Base-by-base conservation (phyloP, 169 alveolate species). In the Eimeria falciformis region DNA sequence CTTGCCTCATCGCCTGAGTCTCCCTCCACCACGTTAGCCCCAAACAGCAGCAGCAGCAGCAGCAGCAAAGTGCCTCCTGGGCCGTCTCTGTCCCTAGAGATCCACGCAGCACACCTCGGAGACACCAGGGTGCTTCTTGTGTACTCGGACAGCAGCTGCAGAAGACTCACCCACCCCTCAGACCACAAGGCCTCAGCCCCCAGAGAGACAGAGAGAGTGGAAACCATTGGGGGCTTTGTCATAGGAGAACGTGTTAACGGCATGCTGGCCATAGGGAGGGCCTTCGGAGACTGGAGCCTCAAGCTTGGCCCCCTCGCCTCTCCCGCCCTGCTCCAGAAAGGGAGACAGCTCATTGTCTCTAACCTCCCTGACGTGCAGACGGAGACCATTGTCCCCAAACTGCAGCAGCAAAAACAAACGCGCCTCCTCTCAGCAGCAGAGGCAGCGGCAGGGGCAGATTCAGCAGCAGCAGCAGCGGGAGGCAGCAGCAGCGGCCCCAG, bases 171-270 rank as follows among this genome's bases (percentile, higher is more conserved):
- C 11, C 29, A 14, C 3, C 47, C 75, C 4, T 14, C 71, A 3
- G 92, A 85, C 85, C 92, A 85, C 58, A 85, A 85, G 65, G 92
- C 92, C 1, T 17, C 75, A 1, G 43, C 55, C 23, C 29, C 47
- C 1, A 17, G 53, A 33, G 92, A 85, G 43, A 71, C 50, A 6
- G 12, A 37, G 5, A 69, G 92, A 1, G 84, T 85, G 45, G 85
- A 68, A 25, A 21, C 11, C 29, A 25, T 50, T 11, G 92, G 92
- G 23, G 92, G 92, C 5, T 85, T 17, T 18, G 92, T 85, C 18
- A 65, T 85, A n/a, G 85, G 75, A 53, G 92, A 85, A 55, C 33
- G 92, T 12, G 92, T 85, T 12, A 66, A 85, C 55, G 92, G 92
- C 18, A 50, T 66, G 83, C 75, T 85, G 40, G 92, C 92, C 4